Evolutionary conservation across 2,329 filamentous ascomycete genomes (phyloP).

Genomic region (Dactylellina sp.): DNA sequence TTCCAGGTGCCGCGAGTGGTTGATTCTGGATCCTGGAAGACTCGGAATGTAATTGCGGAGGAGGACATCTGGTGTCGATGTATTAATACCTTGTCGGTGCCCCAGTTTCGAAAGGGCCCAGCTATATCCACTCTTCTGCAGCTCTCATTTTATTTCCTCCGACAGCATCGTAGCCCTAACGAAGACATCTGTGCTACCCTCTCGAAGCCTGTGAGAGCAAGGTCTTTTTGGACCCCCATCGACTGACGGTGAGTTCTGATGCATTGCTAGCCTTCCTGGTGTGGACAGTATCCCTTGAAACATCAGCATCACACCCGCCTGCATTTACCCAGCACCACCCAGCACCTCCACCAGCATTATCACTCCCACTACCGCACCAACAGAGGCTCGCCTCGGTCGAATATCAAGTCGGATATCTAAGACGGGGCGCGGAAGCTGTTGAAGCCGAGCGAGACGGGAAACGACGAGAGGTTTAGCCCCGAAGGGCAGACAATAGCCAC

Average conservation of each 20-base stretch:
- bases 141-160: slow-evolving; percentile 8
- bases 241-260: background rate
- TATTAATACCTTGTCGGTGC: slow-evolving; percentile 53
- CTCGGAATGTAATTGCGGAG: slow-evolving; percentile 16
- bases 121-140: slow-evolving; percentile 44
- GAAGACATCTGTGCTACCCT: background rate
- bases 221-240: slow-evolving; percentile 7
- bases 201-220: no score
- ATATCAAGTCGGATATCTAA: background rate
- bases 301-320: slow-evolving; percentile 47
- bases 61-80: background rate
- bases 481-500: slow-evolving; percentile 2
- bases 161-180: slow-evolving; percentile 17
- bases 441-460: slow-evolving; percentile 53
- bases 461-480: slow-evolving; percentile 3
- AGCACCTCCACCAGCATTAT: background rate
- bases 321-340: slow-evolving; percentile 36
- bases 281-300: slow-evolving; percentile 48
- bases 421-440: slow-evolving; percentile 43
- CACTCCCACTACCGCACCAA: no score
- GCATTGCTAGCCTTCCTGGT: slow-evolving; percentile 1
- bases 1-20: background rate
- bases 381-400: slow-evolving; percentile 4
- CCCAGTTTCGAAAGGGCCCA: slow-evolving; percentile 40
- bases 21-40: slow-evolving; percentile 20